Base-by-base conservation (phyloP, 1,284 basidiomycete genomes). In the Entoloma clypeatum region DNA sequence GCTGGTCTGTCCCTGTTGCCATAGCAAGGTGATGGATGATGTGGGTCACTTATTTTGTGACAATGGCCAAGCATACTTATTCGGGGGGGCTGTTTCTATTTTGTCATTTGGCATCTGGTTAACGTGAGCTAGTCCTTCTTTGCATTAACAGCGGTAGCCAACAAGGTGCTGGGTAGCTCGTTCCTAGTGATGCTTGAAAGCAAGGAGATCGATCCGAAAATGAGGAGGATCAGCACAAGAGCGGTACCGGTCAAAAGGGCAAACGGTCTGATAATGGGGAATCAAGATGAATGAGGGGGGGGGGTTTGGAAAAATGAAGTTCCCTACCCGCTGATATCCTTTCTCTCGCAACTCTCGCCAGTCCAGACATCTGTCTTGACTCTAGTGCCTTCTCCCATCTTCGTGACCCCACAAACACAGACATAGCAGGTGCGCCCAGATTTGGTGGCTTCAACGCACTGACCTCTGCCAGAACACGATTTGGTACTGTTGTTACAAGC, bases 291-390 rank as follows among this genome's bases (percentile, higher is more conserved):
- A 44, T 21, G 21, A 36, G 30, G 7, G 7, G 22, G 19, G 21
- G 28, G 27, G 10, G 40, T 7, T 31, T 23, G 34, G 31, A 17
- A 33, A 18, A 33, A 25, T 6, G 25, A 11, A 17, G 6, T 6
- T 11, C 54, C 84, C 55, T 57, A 87, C 85, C 74, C 75, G 68
- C 85, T 88, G 33, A 90, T 63, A 55, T 91, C 88, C 62, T 77
- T 77, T 51, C 80, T 74, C 66, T 90, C 79, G 53, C 87, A 91
- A 47, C 68, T 73, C 42, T 74, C 71, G 4, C 87, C 88, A 0
- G 74, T 86, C 86, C 86, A 91, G 21, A 63, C 61, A 50, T 80
- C 74, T 3, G 71, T 77, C 57, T 77, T 72, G 6, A 78, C 72
- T 38, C 72, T 59, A 19, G 57, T 57, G 4, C 71, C 71, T 32